Evolutionary conservation across 768 basidiomycete species (phyloP).

Genomic region (Lentinula edodes): DNA sequence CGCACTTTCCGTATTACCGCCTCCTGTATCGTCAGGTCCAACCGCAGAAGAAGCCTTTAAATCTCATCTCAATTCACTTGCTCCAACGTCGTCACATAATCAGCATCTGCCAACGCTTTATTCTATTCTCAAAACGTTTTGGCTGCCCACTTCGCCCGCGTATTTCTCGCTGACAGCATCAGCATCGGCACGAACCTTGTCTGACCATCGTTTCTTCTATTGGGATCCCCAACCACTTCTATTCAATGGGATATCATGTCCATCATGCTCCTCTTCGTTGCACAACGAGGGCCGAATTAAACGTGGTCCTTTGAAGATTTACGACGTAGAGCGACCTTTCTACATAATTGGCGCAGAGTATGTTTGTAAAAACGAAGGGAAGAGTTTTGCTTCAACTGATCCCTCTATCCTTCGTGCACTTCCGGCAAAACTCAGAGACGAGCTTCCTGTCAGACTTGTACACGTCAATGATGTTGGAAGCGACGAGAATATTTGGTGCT

Average conservation of each 20-base stretch:
- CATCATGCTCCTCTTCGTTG: slow-evolving; percentile 55
- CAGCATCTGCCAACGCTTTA: slow-evolving; percentile 66
- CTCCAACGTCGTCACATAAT: slow-evolving; percentile 39
- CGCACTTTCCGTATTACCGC: slow-evolving; percentile 51
- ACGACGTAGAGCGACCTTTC: slow-evolving; percentile 76
- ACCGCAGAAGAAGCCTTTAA: slow-evolving; percentile 76
- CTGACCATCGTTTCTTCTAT: slow-evolving; percentile 76
- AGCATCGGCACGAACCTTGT: slow-evolving; percentile 60
- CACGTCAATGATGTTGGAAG: slow-evolving; percentile 53
- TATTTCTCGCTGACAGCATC: slow-evolving; percentile 77
- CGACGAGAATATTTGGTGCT: slow-evolving; percentile 64
- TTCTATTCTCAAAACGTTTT: slow-evolving; percentile 76
- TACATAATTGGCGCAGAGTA: slow-evolving; percentile 86
- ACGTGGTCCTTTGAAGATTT: slow-evolving; percentile 70
- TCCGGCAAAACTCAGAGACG: slow-evolving; percentile 61
- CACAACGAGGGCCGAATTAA: slow-evolving; percentile 67
- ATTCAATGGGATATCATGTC: slow-evolving; percentile 77
- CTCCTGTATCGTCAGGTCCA: slow-evolving; percentile 54
- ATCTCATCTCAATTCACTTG: slow-evolving; percentile 64
- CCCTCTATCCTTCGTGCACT: slow-evolving; percentile 65
- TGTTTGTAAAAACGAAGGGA: slow-evolving; percentile 59
- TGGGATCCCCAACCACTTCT: slow-evolving; percentile 84
- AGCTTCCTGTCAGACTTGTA: slow-evolving; percentile 64
- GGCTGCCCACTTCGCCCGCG: slow-evolving; percentile 74
- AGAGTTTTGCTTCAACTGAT: slow-evolving; percentile 69